These are phyloP conservation scores for Pholiota conissans DNA, from an alignment of 768 basidiomycete genomes.

Conservation along the genomic window DNA sequence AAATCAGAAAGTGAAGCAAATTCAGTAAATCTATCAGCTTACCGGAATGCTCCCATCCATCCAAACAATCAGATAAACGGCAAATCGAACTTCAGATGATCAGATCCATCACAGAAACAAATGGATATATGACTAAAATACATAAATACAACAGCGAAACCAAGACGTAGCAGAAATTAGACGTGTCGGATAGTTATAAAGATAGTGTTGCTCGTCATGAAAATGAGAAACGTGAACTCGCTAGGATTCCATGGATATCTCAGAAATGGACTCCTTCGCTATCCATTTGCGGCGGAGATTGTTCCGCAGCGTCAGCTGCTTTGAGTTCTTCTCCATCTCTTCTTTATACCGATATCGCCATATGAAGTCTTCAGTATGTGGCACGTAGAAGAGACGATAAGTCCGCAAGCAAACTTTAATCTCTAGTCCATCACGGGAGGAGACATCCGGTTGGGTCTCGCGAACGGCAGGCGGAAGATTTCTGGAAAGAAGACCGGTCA, in stretches of 20 bases:
- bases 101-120: neutral
- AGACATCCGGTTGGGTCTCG: conserved; percentile 41
- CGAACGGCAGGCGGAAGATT: conserved; percentile 36
- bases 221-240: neutral
- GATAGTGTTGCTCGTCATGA: neutral
- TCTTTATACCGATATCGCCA: conserved; percentile 44
- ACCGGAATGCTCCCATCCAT: no score
- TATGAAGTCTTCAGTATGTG: conserved; percentile 64
- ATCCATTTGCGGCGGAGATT: conserved; percentile 36
- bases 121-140: conserved; percentile 1
- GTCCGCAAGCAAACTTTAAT: conserved; percentile 84
- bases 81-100: no score
- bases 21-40: no score
- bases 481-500: conserved; percentile 25
- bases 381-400: conserved; percentile 80
- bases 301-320: conserved; percentile 31
- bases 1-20: no score
- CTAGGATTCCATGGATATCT: neutral
- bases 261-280: neutral
- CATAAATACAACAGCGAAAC: conserved; percentile 8
- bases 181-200: conserved; percentile 4
- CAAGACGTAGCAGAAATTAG: conserved; percentile 4
- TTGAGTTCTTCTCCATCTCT: conserved; percentile 35
- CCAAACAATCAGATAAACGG: no score
- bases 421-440: conserved; percentile 64